Evolutionary conservation across 805 yeast species (phyloP), one percentile per base, ranked within the genome.

Genomic region (Sungouiozyma intestinalis): DNA sequence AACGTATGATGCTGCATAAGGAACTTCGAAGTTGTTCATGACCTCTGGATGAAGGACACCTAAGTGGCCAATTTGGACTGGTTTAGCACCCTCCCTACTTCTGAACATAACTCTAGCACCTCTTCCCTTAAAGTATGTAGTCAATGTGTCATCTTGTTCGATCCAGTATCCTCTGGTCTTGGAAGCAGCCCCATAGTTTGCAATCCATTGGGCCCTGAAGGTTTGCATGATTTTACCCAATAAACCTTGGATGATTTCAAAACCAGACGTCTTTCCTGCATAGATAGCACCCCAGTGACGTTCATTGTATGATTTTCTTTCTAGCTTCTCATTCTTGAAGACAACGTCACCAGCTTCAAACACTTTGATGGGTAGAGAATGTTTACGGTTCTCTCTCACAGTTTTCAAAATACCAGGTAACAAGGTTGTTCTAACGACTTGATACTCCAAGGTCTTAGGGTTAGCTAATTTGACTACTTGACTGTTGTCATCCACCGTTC

Each of bases 1-100:
- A 46, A 88, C 90, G 44, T 81, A 73, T 27, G 95, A 82, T 44
- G 88, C 94, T 53, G 96, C 96, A 56, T 81, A 85, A 41, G 97
- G 95, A 48, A 92, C 76, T 51, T 87, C 97, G 58, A 88, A 92
- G 57, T 74, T 69, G 47, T 73, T 73, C 72, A 90, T 72, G 41
- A 92, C 98, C 59, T 81, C 86, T 31, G 99, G 99, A 64, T 92
- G 99, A 54, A 92, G 72, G 45, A 87, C 96, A 65, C 99, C 99
- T 52, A 92, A 71, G 38, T 78, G 68, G 50, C 99, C 99, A 55
- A 88, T 73, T 43, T 67, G 72, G 53, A 71, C 63, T 14, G 72
- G 74, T 34, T 72, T 68, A 29, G 65, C 81, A 45, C 77, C 81
- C 44, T 74, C 76, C 45, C 67, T 72, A 44, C 72, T 66, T 71